phyloP scores from a whole-genome alignment of 768 basidiomycete species.

The Austroboletus festivus region DNA sequence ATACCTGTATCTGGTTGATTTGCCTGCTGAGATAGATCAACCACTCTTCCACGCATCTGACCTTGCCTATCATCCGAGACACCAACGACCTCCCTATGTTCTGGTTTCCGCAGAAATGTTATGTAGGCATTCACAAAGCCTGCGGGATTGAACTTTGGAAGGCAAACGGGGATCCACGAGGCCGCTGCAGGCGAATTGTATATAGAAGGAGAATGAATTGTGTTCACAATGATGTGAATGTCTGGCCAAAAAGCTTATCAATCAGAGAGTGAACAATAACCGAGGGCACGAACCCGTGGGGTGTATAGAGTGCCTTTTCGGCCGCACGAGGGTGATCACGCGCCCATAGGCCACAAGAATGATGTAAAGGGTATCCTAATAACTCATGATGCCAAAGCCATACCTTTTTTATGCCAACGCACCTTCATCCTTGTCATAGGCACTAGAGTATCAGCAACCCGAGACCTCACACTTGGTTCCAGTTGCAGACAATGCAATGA shows the following conservation, averaged over 20 bases:
- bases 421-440: constrained; percentile 82
- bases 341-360: constrained; percentile 76
- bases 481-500: constrained; percentile 79
- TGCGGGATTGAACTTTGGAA: constrained; percentile 88
- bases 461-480: constrained; percentile 63
- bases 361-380: constrained; percentile 86
- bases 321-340: constrained; percentile 84
- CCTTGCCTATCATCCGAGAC: constrained; percentile 2
- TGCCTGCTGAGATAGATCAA: constrained; percentile 5
- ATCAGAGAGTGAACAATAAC: background rate
- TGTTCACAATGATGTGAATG: constrained; percentile 90
- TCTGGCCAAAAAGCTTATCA: constrained; percentile 40
- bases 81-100: constrained; percentile 12
- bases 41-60: background rate
- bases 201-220: constrained; percentile 79
- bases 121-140: constrained; percentile 93
- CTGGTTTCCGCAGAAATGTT: constrained; percentile 54
- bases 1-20: constrained; percentile 38
- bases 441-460: constrained; percentile 77
- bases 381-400: background rate
- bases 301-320: constrained; percentile 92
- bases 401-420: background rate
- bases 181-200: constrained; percentile 75
- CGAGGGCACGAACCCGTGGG: constrained; percentile 63
- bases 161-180: constrained; percentile 92